Percentiles rank a stretch among this genome's conserved stretches.
Evolutionary conservation across 129 eudicot genomes (phyloP).

Genomic region (Pittosporum tobira): DNA sequence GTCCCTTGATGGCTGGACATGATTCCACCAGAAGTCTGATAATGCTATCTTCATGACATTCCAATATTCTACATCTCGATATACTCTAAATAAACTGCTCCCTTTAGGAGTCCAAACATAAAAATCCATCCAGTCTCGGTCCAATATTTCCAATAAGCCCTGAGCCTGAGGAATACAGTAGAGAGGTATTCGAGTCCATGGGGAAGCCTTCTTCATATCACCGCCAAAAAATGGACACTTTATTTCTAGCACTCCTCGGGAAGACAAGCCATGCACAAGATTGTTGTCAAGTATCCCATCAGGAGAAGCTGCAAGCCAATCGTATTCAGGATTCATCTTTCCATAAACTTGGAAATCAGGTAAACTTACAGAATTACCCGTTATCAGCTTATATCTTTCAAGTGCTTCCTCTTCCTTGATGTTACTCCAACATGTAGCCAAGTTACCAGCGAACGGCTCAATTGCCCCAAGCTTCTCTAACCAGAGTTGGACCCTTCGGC

Average conservation of each 20-base stretch:
- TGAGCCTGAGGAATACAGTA: constrained; percentile 77
- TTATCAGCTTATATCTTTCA: constrained; percentile 68
- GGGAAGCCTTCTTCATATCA: constrained; percentile 43
- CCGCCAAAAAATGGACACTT: constrained; percentile 80
- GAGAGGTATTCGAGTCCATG: constrained; percentile 50
- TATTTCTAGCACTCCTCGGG: constrained; percentile 60
- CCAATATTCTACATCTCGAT: constrained; percentile 73
- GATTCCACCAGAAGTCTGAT: constrained; percentile 80
- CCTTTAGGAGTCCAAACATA: constrained; percentile 85
- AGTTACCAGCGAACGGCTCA: constrained; percentile 61
- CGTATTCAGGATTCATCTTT: constrained; percentile 25
- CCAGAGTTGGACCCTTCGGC: constrained; percentile 75
- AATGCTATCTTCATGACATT: constrained; percentile 46
- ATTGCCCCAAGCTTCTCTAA: constrained; percentile 71
- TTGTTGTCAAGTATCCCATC: constrained; percentile 63
- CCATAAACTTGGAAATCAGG: constrained; percentile 62
- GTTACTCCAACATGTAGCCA: constrained; percentile 79
- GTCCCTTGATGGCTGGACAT: constrained; percentile 69
- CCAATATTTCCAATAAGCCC: constrained; percentile 78
- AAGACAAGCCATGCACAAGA: constrained; percentile 45
- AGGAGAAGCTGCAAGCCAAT: constrained; percentile 88
- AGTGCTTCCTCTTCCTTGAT: constrained; percentile 83
- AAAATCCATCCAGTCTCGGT: constrained; percentile 88
- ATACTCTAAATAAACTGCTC: constrained; percentile 69
- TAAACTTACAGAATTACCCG: constrained; percentile 49